Evolutionary conservation across 2,329 filamentous ascomycete genomes (phyloP), one percentile per base, ranked within the genome.

Genomic region (Diaporthe citri): DNA sequence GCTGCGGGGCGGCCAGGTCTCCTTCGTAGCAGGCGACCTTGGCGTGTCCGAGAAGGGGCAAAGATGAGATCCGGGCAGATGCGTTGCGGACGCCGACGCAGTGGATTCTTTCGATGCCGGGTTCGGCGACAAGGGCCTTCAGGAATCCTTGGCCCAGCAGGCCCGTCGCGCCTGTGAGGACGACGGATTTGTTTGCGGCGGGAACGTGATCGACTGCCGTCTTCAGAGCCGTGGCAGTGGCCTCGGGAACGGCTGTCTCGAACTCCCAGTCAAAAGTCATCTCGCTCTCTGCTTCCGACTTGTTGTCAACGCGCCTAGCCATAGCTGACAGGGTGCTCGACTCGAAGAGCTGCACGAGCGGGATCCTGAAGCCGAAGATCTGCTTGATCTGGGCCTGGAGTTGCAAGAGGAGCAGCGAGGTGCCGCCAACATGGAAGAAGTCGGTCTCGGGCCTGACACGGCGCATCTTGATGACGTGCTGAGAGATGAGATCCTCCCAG

Each of bases 391-490:
- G 72, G 0, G 77, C 67, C 56, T 85, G 83, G 0, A 89, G 80
- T 5, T 80, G 76, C 6, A 87, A 78, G 1, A 86, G 76, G 0
- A 84, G 78, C 7, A 87, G 71, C 0, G 86, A 87, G 67, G 81
- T 86, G 4, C 85, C 86, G 1, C 86, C 86, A 1, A 83, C 75
- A 0, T 76, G 75, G 77, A 87, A 87, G 77, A 87, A 87, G 77
- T 86, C 82, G 0, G 85, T 80, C 2, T 77, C 52, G 4, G 36
- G 25, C 17, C 39, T 59, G 28, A 69, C 59, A 8, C 25, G 20
- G 62, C 28, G 43, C 28, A 52, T 39, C 0, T 69, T 22, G 0
- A 72, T 51, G 6, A 81, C 77, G 3, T 72, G 74, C 39, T 72
- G 39, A 22, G 77, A 67, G 2, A 83, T 71, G 9, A 79, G 73